These are phyloP conservation scores for Pythium myriotylum DNA, from an alignment of 352 stramenopile species.

Conservation along the genomic window DNA sequence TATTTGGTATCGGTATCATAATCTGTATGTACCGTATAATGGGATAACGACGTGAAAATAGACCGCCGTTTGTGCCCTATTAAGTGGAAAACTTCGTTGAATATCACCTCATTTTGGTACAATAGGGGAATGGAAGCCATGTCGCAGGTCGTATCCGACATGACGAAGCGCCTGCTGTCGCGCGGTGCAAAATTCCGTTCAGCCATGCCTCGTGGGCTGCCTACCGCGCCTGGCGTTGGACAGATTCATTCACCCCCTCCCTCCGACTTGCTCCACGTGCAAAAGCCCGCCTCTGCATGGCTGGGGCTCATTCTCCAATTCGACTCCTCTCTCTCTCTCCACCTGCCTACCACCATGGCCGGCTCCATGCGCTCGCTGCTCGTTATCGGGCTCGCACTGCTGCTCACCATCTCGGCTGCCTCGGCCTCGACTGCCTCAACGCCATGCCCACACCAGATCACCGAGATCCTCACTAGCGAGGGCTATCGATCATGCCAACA, in stretches of 20 bases:
- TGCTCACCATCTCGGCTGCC: neutral
- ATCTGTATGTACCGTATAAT: too few species aligned
- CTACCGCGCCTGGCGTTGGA: neutral
- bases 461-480: slow-evolving; percentile 2
- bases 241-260: too few species aligned
- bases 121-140: too few species aligned
- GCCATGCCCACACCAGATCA: slow-evolving; percentile 2
- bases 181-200: neutral
- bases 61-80: too few species aligned
- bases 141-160: too few species aligned
- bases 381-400: neutral
- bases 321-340: too few species aligned
- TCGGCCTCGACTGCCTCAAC: neutral
- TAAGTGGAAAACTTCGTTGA: too few species aligned
- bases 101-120: too few species aligned
- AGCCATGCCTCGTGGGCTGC: neutral
- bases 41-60: too few species aligned
- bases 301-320: neutral
- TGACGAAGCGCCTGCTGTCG: neutral
- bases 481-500: slow-evolving; percentile 8
- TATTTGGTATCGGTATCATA: too few species aligned
- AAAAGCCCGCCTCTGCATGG: too few species aligned
- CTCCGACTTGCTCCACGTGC: too few species aligned
- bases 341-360: neutral
- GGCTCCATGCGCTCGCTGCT: neutral